Base-by-base conservation (phyloP, 805 yeast species). In the Hyphopichia homilentoma region DNA sequence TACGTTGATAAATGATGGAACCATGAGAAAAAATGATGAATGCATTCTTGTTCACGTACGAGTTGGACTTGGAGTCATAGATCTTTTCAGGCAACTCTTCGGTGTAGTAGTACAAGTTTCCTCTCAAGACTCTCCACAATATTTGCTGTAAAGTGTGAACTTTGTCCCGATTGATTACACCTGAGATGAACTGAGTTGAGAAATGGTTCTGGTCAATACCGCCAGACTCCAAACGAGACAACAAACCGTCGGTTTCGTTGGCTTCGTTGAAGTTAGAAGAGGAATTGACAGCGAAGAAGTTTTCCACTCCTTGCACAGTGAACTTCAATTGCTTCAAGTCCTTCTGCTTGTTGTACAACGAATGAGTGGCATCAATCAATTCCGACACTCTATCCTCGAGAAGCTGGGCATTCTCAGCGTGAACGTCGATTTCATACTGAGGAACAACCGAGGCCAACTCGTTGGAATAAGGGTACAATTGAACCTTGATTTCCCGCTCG, bases 11-110 rank as follows among this genome's bases (percentile, higher is more conserved):
- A 36, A 93, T 70, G 40, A 82, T 61, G 22, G 75, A 66, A 51
- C 99, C 99, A 61, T 94, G 97, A 14, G 97, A 84, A 50, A 89
- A 89, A 23, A 90, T 80, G 39, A 94, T 77, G 51, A 93, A 89
- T 29, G 87, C 81, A 52, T 81, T 84, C 57, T 90, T 90, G 42
- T 75, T 80, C 7, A 82, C 75, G 32, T 60, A 63, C 19, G 69
- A 68, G 30, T 75, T 75, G 15, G 79, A 48, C 48, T 77, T 71
- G 26, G 73, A 56, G 47, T 86, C 94, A 49, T 73, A 75, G 32
- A 87, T 61, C 14, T 79, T 75, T 47, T 82, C 84, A 5, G 74
- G 73, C 38, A 90, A 77, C 44, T 84, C 93, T 29, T 75, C 73
- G 41, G 83, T 75, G 44, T 81, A 80, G 56, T 89, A 75, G 50